Conservation (phyloP, 139 green algal species). For the Prasinococcaceae sp. region DNA sequence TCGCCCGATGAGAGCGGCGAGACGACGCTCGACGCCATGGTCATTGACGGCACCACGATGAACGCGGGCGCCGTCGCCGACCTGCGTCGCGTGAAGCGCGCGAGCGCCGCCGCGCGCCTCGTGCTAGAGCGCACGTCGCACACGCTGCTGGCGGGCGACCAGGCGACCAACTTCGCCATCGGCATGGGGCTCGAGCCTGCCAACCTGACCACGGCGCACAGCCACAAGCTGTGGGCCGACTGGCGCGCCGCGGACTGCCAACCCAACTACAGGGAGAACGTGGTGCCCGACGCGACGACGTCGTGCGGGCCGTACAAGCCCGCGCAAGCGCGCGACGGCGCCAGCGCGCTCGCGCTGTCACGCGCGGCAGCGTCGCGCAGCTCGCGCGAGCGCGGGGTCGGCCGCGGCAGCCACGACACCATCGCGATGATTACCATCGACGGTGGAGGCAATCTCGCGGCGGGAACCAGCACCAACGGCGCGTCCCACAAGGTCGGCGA, state of each 20-base stretch:
- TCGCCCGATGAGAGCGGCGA: slow-evolving; percentile 41
- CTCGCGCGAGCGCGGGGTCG: background rate
- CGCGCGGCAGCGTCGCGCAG: background rate
- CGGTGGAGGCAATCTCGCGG: slow-evolving; percentile 25
- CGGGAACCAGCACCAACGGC: slow-evolving; percentile 41
- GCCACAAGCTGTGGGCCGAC: background rate
- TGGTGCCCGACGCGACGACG: slow-evolving; percentile 27
- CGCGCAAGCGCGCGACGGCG: background rate
- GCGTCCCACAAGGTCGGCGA: slow-evolving; percentile 32
- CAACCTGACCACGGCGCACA: slow-evolving; percentile 31
- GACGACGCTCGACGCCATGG: slow-evolving; percentile 56
- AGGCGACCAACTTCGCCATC: slow-evolving; percentile 43
- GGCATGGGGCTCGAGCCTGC: slow-evolving; percentile 35
- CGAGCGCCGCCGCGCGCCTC: slow-evolving; percentile 27
- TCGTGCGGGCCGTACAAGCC: slow-evolving; percentile 46
- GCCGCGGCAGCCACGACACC: slow-evolving; percentile 41
- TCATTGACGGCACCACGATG: slow-evolving; percentile 60
- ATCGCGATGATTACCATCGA: slow-evolving; percentile 54
- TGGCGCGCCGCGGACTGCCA: slow-evolving; percentile 37
- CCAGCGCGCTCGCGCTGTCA: background rate
- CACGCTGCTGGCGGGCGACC: slow-evolving; percentile 40
- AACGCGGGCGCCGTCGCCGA: slow-evolving; percentile 39
- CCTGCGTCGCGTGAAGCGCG: slow-evolving; percentile 32
- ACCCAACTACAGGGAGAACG: slow-evolving; percentile 49
- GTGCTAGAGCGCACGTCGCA: slow-evolving; percentile 49